These are phyloP conservation scores for Durio zibethinus DNA, from an alignment of 345 rosid genomes.

Conservation along the genomic window DNA sequence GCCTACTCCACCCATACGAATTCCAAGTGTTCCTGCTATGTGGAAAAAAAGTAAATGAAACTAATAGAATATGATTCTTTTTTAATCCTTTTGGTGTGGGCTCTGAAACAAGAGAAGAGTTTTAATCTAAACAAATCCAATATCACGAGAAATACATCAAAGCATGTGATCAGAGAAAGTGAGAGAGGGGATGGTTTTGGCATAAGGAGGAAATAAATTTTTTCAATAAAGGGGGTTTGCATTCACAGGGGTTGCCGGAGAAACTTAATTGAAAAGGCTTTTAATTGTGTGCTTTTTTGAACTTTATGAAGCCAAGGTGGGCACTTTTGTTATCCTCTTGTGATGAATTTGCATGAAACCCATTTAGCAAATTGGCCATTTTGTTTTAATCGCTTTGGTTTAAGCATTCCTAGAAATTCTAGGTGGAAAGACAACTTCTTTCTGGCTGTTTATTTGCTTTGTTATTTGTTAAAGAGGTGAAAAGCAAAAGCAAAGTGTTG, in stretches of 20 bases:
- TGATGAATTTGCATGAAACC: too few relatives aligned
- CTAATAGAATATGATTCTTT: not conserved
- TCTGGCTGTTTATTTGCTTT: too few relatives aligned
- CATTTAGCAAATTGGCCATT: too few relatives aligned
- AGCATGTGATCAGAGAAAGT: slow-evolving; percentile 18
- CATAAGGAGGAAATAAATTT: not conserved
- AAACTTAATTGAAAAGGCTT: not conserved
- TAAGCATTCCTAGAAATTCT: too few relatives aligned
- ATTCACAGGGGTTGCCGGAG: slow-evolving; percentile 22
- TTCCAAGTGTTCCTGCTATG: not conserved
- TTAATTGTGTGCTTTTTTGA: not conserved
- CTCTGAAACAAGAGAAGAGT: slow-evolving; percentile 2
- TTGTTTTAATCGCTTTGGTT: too few relatives aligned
- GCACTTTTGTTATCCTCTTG: not conserved
- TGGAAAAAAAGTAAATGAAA: not conserved
- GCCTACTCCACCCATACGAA: slow-evolving; percentile 18
- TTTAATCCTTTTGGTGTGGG: not conserved
- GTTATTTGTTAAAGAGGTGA: too few relatives aligned
- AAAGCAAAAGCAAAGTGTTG: too few relatives aligned
- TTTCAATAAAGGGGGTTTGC: not conserved
- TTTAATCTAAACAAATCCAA: slow-evolving; percentile 4
- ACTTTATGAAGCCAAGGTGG: not conserved
- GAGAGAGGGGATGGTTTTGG: not conserved
- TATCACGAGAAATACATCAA: slow-evolving; percentile 23
- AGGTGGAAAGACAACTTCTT: too few relatives aligned